A percentile compares a stretch with the other conserved stretches of the same genome.
phyloP scores from a whole-genome alignment of 495 filamentous ascomycete genomes.

The Trichoderma asperelloides region DNA sequence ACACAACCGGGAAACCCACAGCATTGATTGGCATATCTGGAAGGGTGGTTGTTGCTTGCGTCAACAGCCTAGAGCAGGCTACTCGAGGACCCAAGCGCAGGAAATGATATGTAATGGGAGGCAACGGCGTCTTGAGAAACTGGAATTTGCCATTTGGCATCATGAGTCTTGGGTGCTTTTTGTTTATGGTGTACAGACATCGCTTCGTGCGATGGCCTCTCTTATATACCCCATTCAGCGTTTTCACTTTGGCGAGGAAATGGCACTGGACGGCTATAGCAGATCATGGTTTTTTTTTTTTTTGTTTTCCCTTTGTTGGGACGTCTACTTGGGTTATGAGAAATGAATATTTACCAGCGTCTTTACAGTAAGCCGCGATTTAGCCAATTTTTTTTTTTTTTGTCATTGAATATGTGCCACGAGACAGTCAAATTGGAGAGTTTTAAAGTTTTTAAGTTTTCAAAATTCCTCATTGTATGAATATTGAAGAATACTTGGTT shows the following conservation, averaged over 20 bases:
- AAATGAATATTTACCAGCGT: neutral
- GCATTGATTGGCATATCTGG: neutral
- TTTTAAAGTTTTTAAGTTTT: no score
- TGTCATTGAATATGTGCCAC: no score
- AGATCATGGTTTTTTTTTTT: neutral
- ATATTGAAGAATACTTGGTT: no score
- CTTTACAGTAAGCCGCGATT: no score
- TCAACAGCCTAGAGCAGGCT: neutral
- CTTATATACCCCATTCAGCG: neutral
- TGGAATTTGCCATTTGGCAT: neutral
- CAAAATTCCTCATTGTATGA: no score
- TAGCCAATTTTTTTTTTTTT: no score
- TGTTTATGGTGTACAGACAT: neutral
- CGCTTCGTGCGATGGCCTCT: neutral
- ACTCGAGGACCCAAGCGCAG: neutral
- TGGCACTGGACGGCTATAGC: neutral
- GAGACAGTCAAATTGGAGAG: no score
- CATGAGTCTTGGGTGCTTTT: neutral
- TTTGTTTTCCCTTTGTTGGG: neutral
- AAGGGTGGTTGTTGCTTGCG: neutral
- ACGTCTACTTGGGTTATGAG: neutral
- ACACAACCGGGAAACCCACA: constrained; percentile 5
- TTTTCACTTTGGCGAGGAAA: neutral
- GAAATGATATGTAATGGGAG: neutral
- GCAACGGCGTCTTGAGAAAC: neutral